Base-by-base conservation (phyloP, 345 rosid genomes). In the Dipteronia sinensis region DNA sequence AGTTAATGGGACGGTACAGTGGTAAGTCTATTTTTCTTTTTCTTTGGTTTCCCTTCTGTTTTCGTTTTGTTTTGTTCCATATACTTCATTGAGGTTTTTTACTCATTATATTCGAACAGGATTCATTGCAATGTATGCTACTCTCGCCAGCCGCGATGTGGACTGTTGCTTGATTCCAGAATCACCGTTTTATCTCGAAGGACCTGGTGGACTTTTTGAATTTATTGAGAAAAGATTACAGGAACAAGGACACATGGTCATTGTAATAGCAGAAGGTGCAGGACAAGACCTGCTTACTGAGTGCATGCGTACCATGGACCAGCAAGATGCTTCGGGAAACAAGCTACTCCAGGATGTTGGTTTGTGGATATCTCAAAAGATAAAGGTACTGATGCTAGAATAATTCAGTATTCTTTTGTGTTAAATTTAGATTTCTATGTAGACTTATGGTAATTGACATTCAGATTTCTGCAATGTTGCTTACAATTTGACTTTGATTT, bases 81-180 rank as follows among this genome's bases (percentile, higher is more conserved):
- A 58, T 58, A 0, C n/a, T 58, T 58, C 23, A 58, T n/a, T 58
- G 23, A n/a, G 25, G 25, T 20, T 19, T 25, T 75, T 31, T 47
- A 75, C 20, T n/a, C 3, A 49, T 47, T 49, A 27, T n/a, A 3
- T 6, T 27, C 19, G 38, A 72, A 77, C 84, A 87, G 94, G 94
- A 63, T 90, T 85, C 74, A 88, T 90, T 17, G 92, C 90, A 13
- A 83, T 88, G 90, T 77, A 88, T 76, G 94, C 94, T 51, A 88
- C 89, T 23, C 86, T 90, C 6, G 92, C 94, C 10, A 88, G 94
- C 83, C 67, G 90, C 67, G 94, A 90, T 38, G 94, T 88, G 11
- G 94, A 90, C 79, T 87, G 94, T 70, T 88, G 92, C 81, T 82
- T 90, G 79, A 88, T 88, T 71, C 92, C 94, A 13, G 89, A 87